Conservation (phyloP, 139 green algal species). For the Bryopsis sp. region DNA sequence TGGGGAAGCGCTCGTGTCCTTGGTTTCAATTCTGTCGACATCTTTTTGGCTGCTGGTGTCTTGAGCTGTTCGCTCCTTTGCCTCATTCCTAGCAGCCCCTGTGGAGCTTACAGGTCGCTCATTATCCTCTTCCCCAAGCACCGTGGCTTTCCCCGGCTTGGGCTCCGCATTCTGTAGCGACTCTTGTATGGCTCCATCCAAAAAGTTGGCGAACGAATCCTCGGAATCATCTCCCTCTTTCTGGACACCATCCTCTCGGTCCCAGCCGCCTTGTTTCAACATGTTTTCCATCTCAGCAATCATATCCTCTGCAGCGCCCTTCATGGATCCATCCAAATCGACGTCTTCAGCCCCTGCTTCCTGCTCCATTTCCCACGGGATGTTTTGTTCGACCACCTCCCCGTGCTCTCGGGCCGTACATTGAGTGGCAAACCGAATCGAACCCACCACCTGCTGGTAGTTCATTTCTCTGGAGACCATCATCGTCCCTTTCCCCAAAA, state of each 20-base stretch:
- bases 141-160: too few relatives aligned
- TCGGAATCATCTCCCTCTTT: not conserved
- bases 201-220: not conserved
- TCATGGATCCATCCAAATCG: not conserved
- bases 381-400: not conserved
- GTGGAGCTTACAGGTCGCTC: too few relatives aligned
- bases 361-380: too few relatives aligned
- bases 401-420: constrained; percentile 3
- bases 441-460: not conserved
- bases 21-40: not conserved
- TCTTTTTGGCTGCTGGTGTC: not conserved
- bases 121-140: too few relatives aligned
- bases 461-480: not conserved
- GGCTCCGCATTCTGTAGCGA: too few relatives aligned
- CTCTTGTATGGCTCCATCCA: too few relatives aligned
- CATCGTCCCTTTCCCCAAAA: constrained; percentile 10
- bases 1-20: not conserved
- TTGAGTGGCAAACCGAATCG: constrained; percentile 2
- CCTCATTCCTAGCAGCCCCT: not conserved
- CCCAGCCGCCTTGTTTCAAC: not conserved
- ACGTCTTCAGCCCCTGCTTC: not conserved
- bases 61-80: not conserved
- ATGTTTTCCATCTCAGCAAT: not conserved
- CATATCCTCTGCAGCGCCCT: constrained; percentile 1
- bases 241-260: not conserved